These are phyloP conservation scores for Penicillium sp. DNA, from an alignment of 2,329 filamentous ascomycete genomes.

Conservation along the genomic window DNA sequence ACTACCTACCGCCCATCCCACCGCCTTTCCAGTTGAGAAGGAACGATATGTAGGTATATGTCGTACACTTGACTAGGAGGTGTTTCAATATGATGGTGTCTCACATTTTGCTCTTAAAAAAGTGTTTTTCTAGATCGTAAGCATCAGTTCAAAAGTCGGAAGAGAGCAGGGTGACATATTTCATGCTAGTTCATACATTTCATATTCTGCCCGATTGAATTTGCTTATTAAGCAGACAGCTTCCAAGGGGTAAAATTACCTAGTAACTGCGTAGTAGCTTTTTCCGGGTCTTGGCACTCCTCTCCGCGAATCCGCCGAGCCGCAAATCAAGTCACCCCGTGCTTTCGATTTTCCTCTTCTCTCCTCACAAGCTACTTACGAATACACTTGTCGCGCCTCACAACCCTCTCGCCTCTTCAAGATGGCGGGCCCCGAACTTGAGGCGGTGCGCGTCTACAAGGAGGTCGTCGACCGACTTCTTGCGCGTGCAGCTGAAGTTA, in stretches of 20 bases:
- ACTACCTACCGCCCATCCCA: neutral
- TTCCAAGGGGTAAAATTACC: too few species aligned
- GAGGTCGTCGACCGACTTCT: conserved; percentile 62
- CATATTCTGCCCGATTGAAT: neutral
- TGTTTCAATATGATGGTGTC: neutral
- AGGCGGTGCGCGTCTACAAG: conserved; percentile 51
- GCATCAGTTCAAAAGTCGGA: neutral
- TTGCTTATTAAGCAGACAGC: neutral
- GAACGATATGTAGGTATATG: neutral
- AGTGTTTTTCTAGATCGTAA: neutral
- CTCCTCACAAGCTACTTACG: neutral
- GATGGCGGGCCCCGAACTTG: conserved; percentile 41
- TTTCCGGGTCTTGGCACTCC: conserved; percentile 33
- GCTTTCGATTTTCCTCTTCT: neutral
- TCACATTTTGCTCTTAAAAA: too few species aligned
- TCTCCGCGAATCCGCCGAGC: conserved; percentile 34
- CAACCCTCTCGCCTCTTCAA: conserved; percentile 17
- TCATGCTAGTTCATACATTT: neutral
- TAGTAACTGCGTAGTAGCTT: conserved; percentile 31
- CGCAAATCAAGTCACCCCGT: conserved; percentile 26
- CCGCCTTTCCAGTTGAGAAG: neutral
- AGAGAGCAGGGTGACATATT: neutral
- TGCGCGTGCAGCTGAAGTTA: conserved; percentile 60
- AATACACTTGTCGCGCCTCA: conserved; percentile 13
- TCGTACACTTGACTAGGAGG: neutral